phyloP scores from a whole-genome alignment of 176 grass and related monocot genomes.

The Cenchrus purpureus region DNA sequence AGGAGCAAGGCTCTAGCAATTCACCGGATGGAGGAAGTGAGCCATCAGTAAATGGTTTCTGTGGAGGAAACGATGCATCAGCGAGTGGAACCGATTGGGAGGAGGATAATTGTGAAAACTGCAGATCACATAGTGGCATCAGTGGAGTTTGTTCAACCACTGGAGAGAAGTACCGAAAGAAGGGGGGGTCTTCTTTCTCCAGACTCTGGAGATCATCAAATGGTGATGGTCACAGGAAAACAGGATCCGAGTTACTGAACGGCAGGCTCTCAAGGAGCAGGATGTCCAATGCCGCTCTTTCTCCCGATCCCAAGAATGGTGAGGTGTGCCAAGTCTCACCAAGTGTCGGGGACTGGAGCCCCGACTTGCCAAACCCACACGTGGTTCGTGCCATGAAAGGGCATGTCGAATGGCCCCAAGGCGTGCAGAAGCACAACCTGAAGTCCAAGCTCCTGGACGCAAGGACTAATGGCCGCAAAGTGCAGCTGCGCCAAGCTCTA shows the following conservation, averaged over 20 bases:
- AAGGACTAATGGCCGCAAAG: constrained; percentile 62
- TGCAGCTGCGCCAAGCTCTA: constrained; percentile 68
- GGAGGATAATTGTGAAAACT: constrained; percentile 56
- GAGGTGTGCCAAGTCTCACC: constrained; percentile 61
- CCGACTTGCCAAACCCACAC: constrained; percentile 57
- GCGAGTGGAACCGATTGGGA: constrained; percentile 59
- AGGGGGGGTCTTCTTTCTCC: constrained; percentile 56
- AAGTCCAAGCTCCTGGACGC: constrained; percentile 67
- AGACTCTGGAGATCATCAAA: constrained; percentile 82
- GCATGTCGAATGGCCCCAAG: constrained; percentile 51
- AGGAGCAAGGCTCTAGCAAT: constrained; percentile 66
- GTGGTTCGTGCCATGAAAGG: constrained; percentile 53
- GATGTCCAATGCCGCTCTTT: constrained; percentile 43
- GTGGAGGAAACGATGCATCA: constrained; percentile 57
- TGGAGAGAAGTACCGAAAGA: constrained; percentile 59
- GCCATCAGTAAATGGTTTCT: constrained; percentile 62
- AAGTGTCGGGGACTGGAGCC: constrained; percentile 60
- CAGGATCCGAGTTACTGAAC: constrained; percentile 26
- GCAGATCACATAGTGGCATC: constrained; percentile 46
- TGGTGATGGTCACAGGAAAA: constrained; percentile 44
- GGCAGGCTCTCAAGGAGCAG: constrained; percentile 55
- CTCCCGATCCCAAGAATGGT: constrained; percentile 51
- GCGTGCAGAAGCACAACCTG: constrained; percentile 58
- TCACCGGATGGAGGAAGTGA: constrained; percentile 74
- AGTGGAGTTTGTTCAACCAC: constrained; percentile 67